Evolutionary conservation across 495 filamentous ascomycete species (phyloP), one percentile per base, ranked within the genome.

Genomic region (Glonium stellatum): DNA sequence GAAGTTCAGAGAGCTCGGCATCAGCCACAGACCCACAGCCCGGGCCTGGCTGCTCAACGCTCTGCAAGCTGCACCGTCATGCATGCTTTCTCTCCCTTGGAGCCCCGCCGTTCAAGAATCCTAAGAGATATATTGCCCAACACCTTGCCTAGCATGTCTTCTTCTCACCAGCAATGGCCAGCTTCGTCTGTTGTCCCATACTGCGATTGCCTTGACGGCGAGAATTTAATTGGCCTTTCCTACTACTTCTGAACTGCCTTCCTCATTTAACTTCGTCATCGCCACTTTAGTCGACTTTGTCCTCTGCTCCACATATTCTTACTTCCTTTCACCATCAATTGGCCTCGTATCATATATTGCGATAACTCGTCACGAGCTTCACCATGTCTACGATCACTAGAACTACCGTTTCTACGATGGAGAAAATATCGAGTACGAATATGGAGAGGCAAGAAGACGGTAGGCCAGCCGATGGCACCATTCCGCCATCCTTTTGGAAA

Each of bases 301-400:
- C n/a, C n/a, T n/a, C n/a, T n/a, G n/a, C n/a, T n/a, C n/a, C n/a
- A n/a, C n/a, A n/a, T n/a, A n/a, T n/a, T n/a, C n/a, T n/a, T n/a
- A n/a, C n/a, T n/a, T n/a, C 49, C 42, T 2, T 42, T 47, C 55
- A 49, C 58, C 39, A 59, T 47, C 54, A 50, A 50, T 58, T 49
- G 36, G 55, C 23, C 36, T 25, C 55, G 15, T 15, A 8, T 13
- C 9, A 9, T 18, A 12, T 15, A 5, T 57, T 50, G 21, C 19
- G 10, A 21, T 11, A 25, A 15, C 35, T 27, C 25, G 18, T 51
- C 25, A 6, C 18, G 25, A 23, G 21, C 57, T 23, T 59, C 54
- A 41, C 25, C 49, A 67, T 67, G 65, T 49, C 61, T 19, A 61
- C 65, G 22, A 37, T 61, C 41, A 55, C 52, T 25, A 48, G 60